Conservation (phyloP, 768 basidiomycete genomes). For the Tulasnella sp. region DNA sequence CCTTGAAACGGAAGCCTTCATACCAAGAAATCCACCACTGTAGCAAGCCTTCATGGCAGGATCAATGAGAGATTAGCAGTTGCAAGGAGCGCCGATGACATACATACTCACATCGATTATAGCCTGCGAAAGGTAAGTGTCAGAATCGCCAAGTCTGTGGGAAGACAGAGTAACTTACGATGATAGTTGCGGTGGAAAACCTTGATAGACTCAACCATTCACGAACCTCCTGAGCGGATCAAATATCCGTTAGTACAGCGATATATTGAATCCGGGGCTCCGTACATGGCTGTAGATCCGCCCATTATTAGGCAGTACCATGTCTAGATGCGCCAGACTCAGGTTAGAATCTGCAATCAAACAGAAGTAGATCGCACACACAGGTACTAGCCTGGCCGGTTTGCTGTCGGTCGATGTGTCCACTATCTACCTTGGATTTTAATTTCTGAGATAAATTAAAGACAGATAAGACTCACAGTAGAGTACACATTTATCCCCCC, state of each 20-base stretch:
- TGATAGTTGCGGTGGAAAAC: background rate
- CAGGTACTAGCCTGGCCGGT: background rate
- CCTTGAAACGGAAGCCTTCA: background rate
- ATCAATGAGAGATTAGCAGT: background rate
- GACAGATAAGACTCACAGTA: background rate
- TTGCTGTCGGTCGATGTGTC: background rate
- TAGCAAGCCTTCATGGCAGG: background rate
- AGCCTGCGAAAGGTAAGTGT: background rate
- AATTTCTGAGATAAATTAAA: background rate
- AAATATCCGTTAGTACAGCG: background rate
- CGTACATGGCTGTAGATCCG: background rate
- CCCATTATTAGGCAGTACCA: background rate
- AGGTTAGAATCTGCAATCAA: background rate
- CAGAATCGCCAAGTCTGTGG: background rate
- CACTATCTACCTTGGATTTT: background rate
- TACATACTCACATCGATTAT: background rate
- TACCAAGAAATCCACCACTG: background rate
- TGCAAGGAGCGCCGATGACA: background rate
- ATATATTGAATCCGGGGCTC: background rate
- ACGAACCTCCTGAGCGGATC: background rate
- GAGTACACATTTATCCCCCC: background rate
- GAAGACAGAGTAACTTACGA: background rate
- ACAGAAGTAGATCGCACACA: background rate
- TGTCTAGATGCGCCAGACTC: background rate
- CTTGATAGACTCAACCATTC: background rate